Percentiles rank a stretch among this genome's conserved stretches.
Conservation (phyloP, 108 stramenopile genomes). For the Phaeodactylum tricornutum region DNA sequence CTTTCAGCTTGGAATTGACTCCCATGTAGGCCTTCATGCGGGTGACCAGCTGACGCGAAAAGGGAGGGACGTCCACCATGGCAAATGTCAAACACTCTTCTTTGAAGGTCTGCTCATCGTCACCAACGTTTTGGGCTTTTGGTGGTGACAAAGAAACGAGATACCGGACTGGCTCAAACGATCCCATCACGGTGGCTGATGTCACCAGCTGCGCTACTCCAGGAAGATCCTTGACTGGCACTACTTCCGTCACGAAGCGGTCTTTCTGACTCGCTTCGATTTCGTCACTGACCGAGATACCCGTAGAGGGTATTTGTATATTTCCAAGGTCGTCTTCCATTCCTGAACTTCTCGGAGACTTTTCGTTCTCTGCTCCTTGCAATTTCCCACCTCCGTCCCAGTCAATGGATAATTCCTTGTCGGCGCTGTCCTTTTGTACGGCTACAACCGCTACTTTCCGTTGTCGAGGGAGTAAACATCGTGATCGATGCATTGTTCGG, state of each 20-base stretch:
- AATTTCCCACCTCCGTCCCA: no score
- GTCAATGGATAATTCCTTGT: no score
- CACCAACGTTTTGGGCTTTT: conserved; percentile 7
- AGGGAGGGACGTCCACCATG: conserved; percentile 79
- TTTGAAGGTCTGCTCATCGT: conserved; percentile 7
- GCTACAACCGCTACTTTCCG: no score
- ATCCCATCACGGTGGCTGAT: conserved; percentile 7
- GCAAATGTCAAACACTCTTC: conserved; percentile 21
- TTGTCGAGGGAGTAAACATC: no score
- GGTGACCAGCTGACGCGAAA: conserved; percentile 46
- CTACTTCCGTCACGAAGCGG: conserved; percentile 24
- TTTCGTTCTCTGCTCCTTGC: no score
- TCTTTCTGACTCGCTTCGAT: conserved; percentile 23
- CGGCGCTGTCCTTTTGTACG: no score
- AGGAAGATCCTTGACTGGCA: conserved; percentile 16
- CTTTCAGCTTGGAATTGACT: conserved; percentile 30
- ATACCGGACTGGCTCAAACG: conserved; percentile 42
- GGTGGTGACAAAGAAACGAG: conserved; percentile 27
- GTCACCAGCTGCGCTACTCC: conserved; percentile 33
- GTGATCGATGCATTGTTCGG: no score
- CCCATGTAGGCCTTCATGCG: conserved; percentile 61
- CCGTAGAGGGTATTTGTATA: conserved; percentile 38
- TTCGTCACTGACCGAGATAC: conserved; percentile 35
- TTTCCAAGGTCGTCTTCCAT: no score
- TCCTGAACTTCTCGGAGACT: no score